Conservation (phyloP, 1,139 yeast genomes). For the Pichia kudriavzevii region DNA sequence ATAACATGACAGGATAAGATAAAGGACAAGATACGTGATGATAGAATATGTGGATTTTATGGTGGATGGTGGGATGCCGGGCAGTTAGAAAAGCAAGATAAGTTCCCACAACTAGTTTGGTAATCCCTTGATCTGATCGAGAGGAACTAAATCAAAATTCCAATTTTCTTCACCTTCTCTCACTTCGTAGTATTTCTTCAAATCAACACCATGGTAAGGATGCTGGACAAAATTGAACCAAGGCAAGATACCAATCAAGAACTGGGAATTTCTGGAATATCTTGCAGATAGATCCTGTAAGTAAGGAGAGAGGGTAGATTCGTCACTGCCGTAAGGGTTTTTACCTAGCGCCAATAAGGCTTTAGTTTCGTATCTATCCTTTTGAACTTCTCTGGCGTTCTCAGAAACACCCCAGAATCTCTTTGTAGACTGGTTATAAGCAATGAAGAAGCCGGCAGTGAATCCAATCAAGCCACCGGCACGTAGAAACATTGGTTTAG, state of each 20-base stretch:
- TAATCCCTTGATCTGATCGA: slow-evolving; percentile 26
- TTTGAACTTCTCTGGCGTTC: slow-evolving; percentile 61
- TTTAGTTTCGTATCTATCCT: slow-evolving; percentile 71
- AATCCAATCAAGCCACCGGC: slow-evolving; percentile 55
- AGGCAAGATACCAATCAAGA: slow-evolving; percentile 57
- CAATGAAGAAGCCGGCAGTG: slow-evolving; percentile 63
- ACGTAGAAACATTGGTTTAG: slow-evolving; percentile 54
- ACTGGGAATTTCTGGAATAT: slow-evolving; percentile 69
- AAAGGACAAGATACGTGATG: no score
- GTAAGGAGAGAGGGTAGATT: slow-evolving; percentile 50
- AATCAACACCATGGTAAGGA: slow-evolving; percentile 76
- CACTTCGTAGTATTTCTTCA: slow-evolving; percentile 60
- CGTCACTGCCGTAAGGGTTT: slow-evolving; percentile 59
- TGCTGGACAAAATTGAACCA: slow-evolving; percentile 81
- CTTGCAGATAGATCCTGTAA: slow-evolving; percentile 71
- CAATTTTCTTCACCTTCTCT: slow-evolving; percentile 38
- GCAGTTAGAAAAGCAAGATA: background rate
- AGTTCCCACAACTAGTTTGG: slow-evolving; percentile 2
- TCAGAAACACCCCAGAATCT: slow-evolving; percentile 79
- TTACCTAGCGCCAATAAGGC: slow-evolving; percentile 57
- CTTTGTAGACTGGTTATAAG: slow-evolving; percentile 57
- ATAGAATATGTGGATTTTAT: no score
- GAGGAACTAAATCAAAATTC: slow-evolving; percentile 27
- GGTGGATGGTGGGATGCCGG: no score
- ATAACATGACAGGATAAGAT: background rate